A percentile compares a stretch with the other conserved stretches of the same genome.
Evolutionary conservation across 129 eudicot species (phyloP).

Genomic region (Flaveria robusta): DNA sequence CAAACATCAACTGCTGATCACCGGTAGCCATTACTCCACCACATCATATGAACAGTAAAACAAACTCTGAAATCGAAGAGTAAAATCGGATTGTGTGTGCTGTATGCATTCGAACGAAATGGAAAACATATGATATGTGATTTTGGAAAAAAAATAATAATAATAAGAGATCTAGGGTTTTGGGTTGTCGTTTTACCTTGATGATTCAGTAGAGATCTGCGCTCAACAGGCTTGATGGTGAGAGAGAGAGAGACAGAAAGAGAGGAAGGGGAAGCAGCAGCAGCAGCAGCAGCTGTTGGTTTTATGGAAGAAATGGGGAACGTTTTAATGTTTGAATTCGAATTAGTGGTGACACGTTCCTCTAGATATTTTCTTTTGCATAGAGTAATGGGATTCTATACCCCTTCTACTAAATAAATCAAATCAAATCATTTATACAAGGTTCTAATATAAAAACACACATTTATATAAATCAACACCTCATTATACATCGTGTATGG

Average conservation of each 20-base stretch:
- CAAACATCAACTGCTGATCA: background rate
- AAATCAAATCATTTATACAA: no score
- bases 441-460: no score
- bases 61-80: slow-evolving; percentile 8
- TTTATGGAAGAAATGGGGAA: slow-evolving; percentile 31
- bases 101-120: background rate
- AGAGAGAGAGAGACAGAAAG: background rate
- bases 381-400: background rate
- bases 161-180: slow-evolving; percentile 33
- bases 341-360: slow-evolving; percentile 11
- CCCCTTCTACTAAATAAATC: no score
- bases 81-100: background rate
- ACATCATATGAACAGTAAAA: background rate
- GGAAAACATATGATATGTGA: background rate
- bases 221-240: background rate
- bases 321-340: slow-evolving; percentile 29
- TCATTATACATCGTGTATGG: no score
- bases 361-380: slow-evolving; percentile 3
- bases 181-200: slow-evolving; percentile 25
- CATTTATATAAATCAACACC: no score
- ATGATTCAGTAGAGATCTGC: slow-evolving; percentile 25
- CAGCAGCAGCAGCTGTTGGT: background rate
- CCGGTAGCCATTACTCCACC: background rate
- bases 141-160: background rate
- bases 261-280: background rate